Conservation (phyloP, 1,284 basidiomycete genomes). For the Quambalaria eucalypti region DNA sequence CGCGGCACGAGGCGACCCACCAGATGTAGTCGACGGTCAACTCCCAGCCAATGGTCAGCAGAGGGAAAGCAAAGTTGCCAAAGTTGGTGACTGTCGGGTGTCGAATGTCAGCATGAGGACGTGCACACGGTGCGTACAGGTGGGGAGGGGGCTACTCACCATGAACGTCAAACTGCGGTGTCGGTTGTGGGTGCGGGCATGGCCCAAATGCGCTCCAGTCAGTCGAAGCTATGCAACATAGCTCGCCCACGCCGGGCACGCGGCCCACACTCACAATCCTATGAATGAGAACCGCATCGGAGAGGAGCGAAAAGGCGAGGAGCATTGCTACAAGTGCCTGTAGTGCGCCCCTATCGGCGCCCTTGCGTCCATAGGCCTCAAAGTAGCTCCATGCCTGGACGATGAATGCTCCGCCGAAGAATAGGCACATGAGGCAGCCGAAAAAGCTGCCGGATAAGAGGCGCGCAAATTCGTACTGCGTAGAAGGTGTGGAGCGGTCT, state of each 20-base stretch:
- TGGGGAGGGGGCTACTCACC: too few species aligned
- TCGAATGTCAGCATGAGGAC: neutral
- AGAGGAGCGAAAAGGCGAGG: neutral
- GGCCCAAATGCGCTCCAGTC: too few species aligned
- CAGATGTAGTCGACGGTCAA: neutral
- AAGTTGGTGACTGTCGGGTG: conserved; percentile 1
- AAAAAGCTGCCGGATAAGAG: conserved; percentile 2
- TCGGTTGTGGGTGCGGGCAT: too few species aligned
- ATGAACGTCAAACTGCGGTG: too few species aligned
- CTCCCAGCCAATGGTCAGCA: conserved; percentile 7
- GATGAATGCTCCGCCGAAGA: conserved; percentile 3
- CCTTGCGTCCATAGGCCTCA: conserved; percentile 3
- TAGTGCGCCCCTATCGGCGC: neutral
- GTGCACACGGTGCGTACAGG: neutral
- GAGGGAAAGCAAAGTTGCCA: conserved; percentile 6
- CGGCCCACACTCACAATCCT: too few species aligned
- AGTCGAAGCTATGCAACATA: too few species aligned
- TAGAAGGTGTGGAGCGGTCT: neutral
- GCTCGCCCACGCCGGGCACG: too few species aligned
- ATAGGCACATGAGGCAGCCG: neutral
- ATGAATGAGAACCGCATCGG: conserved; percentile 1
- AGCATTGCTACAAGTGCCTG: conserved; percentile 2
- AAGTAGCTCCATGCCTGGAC: conserved; percentile 8
- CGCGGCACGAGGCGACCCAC: too few species aligned
- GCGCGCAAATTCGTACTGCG: neutral